Percentiles rank a stretch among this genome's conserved stretches.
Conservation (phyloP, 2,329 filamentous ascomycete genomes). For the Cladosporium austrohemisphaericum region DNA sequence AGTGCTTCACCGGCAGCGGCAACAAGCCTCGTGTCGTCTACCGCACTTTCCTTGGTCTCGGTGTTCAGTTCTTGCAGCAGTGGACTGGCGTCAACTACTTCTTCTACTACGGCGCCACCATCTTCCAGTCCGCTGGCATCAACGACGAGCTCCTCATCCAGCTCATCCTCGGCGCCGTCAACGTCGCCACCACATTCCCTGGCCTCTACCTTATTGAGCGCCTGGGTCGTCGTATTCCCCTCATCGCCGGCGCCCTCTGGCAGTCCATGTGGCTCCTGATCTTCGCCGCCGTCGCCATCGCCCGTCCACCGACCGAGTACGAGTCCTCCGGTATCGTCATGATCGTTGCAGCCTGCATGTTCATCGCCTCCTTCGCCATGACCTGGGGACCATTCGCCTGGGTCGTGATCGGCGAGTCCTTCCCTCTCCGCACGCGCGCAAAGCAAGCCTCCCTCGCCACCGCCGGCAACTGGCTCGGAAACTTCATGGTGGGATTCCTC, state of each 20-base stretch:
- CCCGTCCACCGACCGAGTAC: conserved; percentile 30
- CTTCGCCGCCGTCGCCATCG: conserved; percentile 42
- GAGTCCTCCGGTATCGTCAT: conserved; percentile 58
- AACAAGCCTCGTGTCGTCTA: conserved; percentile 45
- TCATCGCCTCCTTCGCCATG: conserved; percentile 67
- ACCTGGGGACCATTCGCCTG: conserved; percentile 62
- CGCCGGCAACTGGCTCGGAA: conserved; percentile 41
- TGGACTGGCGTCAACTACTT: conserved; percentile 40
- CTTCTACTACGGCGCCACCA: conserved; percentile 47
- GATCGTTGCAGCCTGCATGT: conserved; percentile 70
- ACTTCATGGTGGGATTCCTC: conserved; percentile 38
- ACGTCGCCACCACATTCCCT: conserved; percentile 43
- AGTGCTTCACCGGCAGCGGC: conserved; percentile 41
- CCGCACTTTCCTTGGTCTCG: conserved; percentile 42
- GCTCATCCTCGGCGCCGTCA: conserved; percentile 43
- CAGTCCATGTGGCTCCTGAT: conserved; percentile 28
- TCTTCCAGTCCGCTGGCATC: conserved; percentile 33
- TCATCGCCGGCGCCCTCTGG: conserved; percentile 43
- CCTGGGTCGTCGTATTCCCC: conserved; percentile 42
- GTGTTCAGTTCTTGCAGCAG: conserved; percentile 45
- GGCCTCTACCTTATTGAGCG: conserved; percentile 47
- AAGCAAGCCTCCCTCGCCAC: conserved; percentile 26
- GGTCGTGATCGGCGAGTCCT: conserved; percentile 38
- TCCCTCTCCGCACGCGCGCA: conserved; percentile 23
- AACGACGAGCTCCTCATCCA: conserved; percentile 33